Base-by-base conservation (phyloP, 768 basidiomycete species). In the Lactarius evosmus region DNA sequence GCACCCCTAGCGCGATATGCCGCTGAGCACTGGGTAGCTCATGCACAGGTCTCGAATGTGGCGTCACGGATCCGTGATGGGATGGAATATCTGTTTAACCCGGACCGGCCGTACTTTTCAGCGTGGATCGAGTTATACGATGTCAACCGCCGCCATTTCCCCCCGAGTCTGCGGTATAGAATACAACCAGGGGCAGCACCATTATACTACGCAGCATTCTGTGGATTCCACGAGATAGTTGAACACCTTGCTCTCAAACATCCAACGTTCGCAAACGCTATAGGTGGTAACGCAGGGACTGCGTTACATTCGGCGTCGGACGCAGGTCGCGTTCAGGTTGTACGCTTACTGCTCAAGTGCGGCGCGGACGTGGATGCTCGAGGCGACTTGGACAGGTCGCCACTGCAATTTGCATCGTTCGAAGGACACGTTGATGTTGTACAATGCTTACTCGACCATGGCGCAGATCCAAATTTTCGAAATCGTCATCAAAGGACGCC, bases 161-260 rank as follows among this genome's bases (percentile, higher is more conserved):
- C 7, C 16, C 0, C 0, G 0, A 19, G n/a, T 7, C 7, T 17
- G 19, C 4, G n/a, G 3, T 3, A 2, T 12, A 6, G 14, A 49
- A 49, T 49, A 25, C 46, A 25, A 49, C 46, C 46, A 14, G 25
- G 4, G 25, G 46, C 46, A 2, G 12, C 2, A 3, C 25, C 22
- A 25, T 49, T 25, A 16, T 49, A 49, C 46, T 11, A 25, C 14
- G 22, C 12, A 14, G 12, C 46, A 1, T 22, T 14, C 46, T 25
- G 22, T 25, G 46, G 22, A 12, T 14, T 49, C 12, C 25, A 11
- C 7, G 22, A 46, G 11, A 8, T 46, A 25, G 22, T 46, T 9
- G 44, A 46, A 46, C 44, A 22, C 44, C 46, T 49, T 25, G 1
- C 46, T 25, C 46, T 14, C 22, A 25, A 49, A 14, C 25, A 49